Evolutionary conservation across 2,329 filamentous ascomycete genomes (phyloP), one percentile per base, ranked within the genome.

Genomic region (Neopestalotiopsis sp.): DNA sequence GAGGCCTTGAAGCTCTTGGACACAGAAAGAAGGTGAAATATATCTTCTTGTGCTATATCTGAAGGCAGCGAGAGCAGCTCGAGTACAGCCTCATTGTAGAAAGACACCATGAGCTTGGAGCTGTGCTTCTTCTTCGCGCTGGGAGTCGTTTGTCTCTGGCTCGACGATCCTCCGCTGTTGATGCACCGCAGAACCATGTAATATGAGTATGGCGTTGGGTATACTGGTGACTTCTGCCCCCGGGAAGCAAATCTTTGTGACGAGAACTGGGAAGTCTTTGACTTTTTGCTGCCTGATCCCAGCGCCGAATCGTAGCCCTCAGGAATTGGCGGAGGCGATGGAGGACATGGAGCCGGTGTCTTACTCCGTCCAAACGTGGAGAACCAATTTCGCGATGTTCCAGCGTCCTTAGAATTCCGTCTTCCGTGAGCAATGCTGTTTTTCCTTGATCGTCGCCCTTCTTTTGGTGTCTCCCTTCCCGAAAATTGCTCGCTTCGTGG

Each of bases 11-110:
- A 85, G 0, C 81, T 78, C 64, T 82, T 83, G 2, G 81, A 81
- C 5, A 86, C 75, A 2, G 78, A 77, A 4, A 90, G 81, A n/a
- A 89, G 83, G 56, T 83, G 81, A 74, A 90, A 90, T 13, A 89
- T 80, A 69, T 90, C 86, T 70, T 81, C 82, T 61, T 84, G 81
- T 62, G 81, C 74, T 17, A 85, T 78, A 13, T 78, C 75, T 42
- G 78, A 74, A 17, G 77, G 77, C 2, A 86, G 78, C 13, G 83
- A 82, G 1, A 89, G 80, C 12, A 86, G 77, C 12, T 85, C 82
- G 0, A 85, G 78, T 62, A 86, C 82, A 12, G 82, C 80, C 6
- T 80, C 78, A 1, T 85, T 87, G 72, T 82, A 84, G 74, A 82
- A 86, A 7, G 81, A 76, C 40, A 88, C 81, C 67, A 61, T 69